Conservation (phyloP, 768 basidiomycete genomes). For the Calocybe indica region DNA sequence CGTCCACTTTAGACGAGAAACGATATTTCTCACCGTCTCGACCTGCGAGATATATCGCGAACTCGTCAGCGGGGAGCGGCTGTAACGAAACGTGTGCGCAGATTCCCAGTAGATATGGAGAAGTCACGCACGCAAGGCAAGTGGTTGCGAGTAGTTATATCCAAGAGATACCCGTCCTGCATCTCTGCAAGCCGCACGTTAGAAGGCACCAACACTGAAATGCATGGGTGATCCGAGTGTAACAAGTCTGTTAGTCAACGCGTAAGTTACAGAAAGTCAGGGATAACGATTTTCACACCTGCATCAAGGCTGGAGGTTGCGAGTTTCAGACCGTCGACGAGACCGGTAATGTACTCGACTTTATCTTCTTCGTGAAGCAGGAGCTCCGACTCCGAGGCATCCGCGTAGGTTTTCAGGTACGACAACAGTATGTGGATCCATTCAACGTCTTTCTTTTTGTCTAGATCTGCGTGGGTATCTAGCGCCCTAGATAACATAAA, state of each 20-base stretch:
- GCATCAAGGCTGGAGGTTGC: slow-evolving; percentile 48
- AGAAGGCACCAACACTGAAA: slow-evolving; percentile 45
- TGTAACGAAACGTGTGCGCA: slow-evolving; percentile 20
- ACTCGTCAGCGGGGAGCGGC: slow-evolving; percentile 56
- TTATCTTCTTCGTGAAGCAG: slow-evolving; percentile 49
- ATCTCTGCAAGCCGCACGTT: slow-evolving; percentile 47
- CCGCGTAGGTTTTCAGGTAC: slow-evolving; percentile 66
- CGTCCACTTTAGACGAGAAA: slow-evolving; percentile 38
- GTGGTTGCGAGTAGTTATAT: slow-evolving; percentile 55
- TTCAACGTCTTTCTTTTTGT: slow-evolving; percentile 59
- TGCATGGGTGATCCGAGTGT: slow-evolving; percentile 63
- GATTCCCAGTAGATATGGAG: not conserved
- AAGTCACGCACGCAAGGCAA: slow-evolving; percentile 65
- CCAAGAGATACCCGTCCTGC: slow-evolving; percentile 61
- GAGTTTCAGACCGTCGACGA: slow-evolving; percentile 43
- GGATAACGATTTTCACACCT: slow-evolving; percentile 30
- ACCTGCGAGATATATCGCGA: slow-evolving; percentile 56
- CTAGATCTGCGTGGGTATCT: slow-evolving; percentile 54
- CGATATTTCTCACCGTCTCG: slow-evolving; percentile 56
- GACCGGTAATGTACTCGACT: slow-evolving; percentile 40
- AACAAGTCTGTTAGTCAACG: slow-evolving; percentile 44
- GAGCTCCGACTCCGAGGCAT: slow-evolving; percentile 45
- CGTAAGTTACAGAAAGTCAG: not conserved
- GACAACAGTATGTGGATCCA: slow-evolving; percentile 78
- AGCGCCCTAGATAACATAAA: slow-evolving; percentile 74